Percentiles rank a stretch among this genome's conserved stretches.
These are phyloP conservation scores for Lasiodiplodia gonubiensis DNA, from an alignment of 2,329 filamentous ascomycete genomes.

Conservation along the genomic window DNA sequence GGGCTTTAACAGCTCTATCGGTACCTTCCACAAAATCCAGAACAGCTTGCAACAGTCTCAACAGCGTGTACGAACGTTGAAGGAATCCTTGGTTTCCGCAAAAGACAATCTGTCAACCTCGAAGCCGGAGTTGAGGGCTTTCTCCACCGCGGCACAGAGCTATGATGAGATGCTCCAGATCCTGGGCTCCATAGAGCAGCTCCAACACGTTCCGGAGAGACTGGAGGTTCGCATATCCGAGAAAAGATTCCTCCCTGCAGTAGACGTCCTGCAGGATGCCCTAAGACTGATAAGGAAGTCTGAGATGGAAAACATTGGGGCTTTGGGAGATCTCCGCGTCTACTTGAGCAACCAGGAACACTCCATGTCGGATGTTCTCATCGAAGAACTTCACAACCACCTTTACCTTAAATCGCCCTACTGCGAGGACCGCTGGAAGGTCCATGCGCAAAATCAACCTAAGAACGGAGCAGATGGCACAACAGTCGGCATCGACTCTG, in stretches of 20 bases:
- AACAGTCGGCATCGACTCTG: conserved; percentile 41
- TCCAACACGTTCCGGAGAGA: conserved; percentile 88
- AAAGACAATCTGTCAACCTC: conserved; percentile 82
- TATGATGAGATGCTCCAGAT: conserved; percentile 90
- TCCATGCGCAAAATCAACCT: conserved; percentile 71
- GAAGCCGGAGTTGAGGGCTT: conserved; percentile 87
- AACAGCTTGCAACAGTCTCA: conserved; percentile 89
- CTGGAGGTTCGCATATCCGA: conserved; percentile 94
- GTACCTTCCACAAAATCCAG: conserved; percentile 98
- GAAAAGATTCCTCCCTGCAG: conserved; percentile 90
- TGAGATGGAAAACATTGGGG: conserved; percentile 89
- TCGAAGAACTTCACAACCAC: conserved; percentile 98
- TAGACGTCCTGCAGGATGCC: conserved; percentile 88
- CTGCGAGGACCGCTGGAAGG: conserved; percentile 94
- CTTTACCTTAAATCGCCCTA: conserved; percentile 97
- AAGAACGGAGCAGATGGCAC: conserved; percentile 45
- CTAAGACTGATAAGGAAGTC: conserved; percentile 82
- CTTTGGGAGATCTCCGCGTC: conserved; percentile 80
- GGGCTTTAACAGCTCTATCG: conserved; percentile 98
- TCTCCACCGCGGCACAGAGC: conserved; percentile 84
- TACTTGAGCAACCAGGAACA: conserved; percentile 95
- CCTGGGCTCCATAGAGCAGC: conserved; percentile 73
- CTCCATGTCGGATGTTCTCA: conserved; percentile 86
- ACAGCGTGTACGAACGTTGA: conserved; percentile 79
- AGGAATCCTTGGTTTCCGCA: conserved; percentile 79